Conservation (phyloP, 108 stramenopile genomes). For the Cylindrotheca closterium region DNA sequence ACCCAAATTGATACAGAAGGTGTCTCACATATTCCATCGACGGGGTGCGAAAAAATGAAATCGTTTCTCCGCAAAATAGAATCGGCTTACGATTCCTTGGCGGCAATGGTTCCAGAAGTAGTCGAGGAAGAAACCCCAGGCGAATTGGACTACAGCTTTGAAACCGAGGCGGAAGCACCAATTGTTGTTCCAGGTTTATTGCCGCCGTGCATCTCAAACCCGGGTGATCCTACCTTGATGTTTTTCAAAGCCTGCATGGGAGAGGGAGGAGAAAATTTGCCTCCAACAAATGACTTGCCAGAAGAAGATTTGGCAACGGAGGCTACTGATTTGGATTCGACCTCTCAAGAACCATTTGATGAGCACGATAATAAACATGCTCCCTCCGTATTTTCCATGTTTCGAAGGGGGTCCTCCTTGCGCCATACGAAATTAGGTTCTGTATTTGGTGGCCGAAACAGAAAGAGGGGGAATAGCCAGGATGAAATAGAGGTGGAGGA, state of each 20-base stretch:
- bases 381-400: constrained; percentile 35
- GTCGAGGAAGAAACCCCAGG: constrained; percentile 1
- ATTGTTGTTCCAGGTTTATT: constrained; percentile 49
- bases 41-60: constrained; percentile 27
- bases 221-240: constrained; percentile 47
- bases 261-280: neutral
- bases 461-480: constrained; percentile 15
- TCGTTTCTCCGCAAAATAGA: constrained; percentile 35
- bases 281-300: neutral
- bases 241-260: constrained; percentile 53
- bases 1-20: constrained; percentile 9
- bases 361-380: constrained; percentile 1
- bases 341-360: neutral
- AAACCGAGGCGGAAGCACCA: constrained; percentile 30
- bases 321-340: constrained; percentile 18
- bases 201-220: constrained; percentile 46
- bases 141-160: constrained; percentile 2
- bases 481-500: constrained; percentile 1
- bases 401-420: constrained; percentile 22
- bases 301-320: neutral
- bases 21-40: constrained; percentile 22
- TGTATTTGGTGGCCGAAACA: constrained; percentile 17
- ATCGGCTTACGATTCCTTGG: constrained; percentile 37
- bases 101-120: constrained; percentile 23
- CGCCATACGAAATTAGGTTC: constrained; percentile 11